phyloP scores from a whole-genome alignment of 192 early-diverging fungal genomes.

The Jimgerdemannia flammicorona region DNA sequence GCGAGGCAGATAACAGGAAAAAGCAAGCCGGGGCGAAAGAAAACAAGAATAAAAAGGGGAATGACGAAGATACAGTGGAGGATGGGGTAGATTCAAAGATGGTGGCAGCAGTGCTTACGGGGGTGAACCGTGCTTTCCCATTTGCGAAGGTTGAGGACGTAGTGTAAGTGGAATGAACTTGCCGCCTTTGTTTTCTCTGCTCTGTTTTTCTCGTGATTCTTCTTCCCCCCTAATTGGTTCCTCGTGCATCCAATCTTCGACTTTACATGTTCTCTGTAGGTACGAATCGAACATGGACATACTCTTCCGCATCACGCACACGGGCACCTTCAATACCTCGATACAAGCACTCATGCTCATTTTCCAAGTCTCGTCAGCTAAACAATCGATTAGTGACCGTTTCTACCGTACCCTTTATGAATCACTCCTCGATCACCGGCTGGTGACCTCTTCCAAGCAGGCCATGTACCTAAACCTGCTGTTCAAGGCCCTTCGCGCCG shows the following conservation, averaged over 20 bases:
- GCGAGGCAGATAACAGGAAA: slow-evolving; percentile 27
- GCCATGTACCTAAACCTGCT: slow-evolving; percentile 93
- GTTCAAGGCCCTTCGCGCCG: slow-evolving; percentile 77
- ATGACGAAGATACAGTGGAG: slow-evolving; percentile 42
- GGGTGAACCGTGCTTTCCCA: slow-evolving; percentile 93
- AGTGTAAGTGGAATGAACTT: slow-evolving; percentile 30
- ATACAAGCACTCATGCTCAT: slow-evolving; percentile 92
- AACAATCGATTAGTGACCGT: slow-evolving; percentile 64
- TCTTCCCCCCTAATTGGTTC: too few relatives aligned
- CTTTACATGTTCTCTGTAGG: neutral
- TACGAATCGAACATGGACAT: slow-evolving; percentile 64
- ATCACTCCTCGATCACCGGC: slow-evolving; percentile 79
- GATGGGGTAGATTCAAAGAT: slow-evolving; percentile 77
- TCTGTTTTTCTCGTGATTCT: neutral
- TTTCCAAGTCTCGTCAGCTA: slow-evolving; percentile 61
- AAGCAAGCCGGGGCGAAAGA: slow-evolving; percentile 17
- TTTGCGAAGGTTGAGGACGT: slow-evolving; percentile 80
- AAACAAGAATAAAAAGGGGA: slow-evolving; percentile 32
- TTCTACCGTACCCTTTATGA: slow-evolving; percentile 92
- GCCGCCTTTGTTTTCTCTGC: slow-evolving; percentile 2
- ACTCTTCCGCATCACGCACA: slow-evolving; percentile 89
- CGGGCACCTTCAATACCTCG: slow-evolving; percentile 86
- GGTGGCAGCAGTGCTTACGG: slow-evolving; percentile 87
- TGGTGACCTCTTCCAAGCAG: slow-evolving; percentile 78
- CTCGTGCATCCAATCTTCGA: too few relatives aligned